These are phyloP conservation scores for Eucalyptus marginata DNA, from an alignment of 345 rosid genomes.

Conservation along the genomic window DNA sequence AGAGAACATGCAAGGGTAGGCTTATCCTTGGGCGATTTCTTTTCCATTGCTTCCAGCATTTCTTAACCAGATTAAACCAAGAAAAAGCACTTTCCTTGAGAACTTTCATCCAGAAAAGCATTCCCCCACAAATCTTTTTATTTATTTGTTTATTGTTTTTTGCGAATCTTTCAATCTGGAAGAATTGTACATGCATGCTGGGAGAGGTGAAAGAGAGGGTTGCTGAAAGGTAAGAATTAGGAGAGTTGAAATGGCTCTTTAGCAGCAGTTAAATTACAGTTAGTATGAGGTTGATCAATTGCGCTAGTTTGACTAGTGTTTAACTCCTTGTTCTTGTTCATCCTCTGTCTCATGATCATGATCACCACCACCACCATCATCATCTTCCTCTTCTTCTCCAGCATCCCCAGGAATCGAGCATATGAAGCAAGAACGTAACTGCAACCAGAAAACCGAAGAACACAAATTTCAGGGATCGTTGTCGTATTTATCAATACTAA, in stretches of 20 bases:
- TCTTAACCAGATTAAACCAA: background rate
- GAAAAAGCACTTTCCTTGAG: background rate
- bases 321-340: background rate
- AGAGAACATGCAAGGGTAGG: background rate
- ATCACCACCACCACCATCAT: background rate
- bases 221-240: background rate
- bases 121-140: background rate
- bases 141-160: background rate
- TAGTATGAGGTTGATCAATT: background rate
- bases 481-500: background rate
- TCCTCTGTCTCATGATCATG: background rate
- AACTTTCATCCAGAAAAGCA: background rate
- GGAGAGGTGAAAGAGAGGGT: background rate
- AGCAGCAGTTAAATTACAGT: constrained; percentile 1
- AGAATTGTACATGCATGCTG: background rate
- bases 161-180: background rate
- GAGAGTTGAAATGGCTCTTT: background rate
- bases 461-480: background rate
- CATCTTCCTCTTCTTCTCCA: constrained; percentile 12
- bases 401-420: constrained; percentile 38
- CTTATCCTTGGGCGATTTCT: background rate
- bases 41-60: background rate
- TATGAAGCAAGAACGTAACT: constrained; percentile 35
- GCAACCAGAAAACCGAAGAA: background rate
- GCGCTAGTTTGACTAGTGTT: background rate